Conservation (phyloP, 306 rosid genomes). For the Potentilla sterilis region DNA sequence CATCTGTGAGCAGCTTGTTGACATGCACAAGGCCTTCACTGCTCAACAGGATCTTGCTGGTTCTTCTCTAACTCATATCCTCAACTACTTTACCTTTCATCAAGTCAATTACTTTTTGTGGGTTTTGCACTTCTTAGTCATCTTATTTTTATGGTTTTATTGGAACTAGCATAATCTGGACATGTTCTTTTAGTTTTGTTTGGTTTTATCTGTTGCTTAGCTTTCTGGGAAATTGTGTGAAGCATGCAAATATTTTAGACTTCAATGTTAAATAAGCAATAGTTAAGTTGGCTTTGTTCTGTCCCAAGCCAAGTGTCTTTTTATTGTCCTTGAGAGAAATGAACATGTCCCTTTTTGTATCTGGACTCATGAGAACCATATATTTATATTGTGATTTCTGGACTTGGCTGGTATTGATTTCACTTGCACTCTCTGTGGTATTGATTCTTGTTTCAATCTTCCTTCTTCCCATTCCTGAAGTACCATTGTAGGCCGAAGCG, state of each 20-base stretch:
- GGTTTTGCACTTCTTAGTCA: not conserved
- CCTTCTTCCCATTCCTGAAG: not conserved
- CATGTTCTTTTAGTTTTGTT: not conserved
- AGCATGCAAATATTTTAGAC: not conserved
- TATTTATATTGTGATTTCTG: not conserved
- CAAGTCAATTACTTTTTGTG: not conserved
- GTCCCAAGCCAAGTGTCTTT: not conserved
- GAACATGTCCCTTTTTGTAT: not conserved
- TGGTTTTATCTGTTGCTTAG: not conserved
- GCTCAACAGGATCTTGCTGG: slow-evolving; percentile 65
- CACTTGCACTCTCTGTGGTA: not conserved
- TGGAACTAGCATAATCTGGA: not conserved
- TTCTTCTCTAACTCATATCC: slow-evolving; percentile 11
- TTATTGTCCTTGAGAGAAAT: not conserved
- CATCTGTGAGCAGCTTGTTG: slow-evolving; percentile 64
- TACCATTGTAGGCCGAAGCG: not conserved
- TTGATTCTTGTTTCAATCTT: not conserved
- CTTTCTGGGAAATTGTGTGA: not conserved
- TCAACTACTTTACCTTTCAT: not conserved
- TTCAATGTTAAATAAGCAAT: not conserved
- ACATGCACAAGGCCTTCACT: slow-evolving; percentile 62
- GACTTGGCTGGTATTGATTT: not conserved
- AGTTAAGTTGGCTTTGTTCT: not conserved
- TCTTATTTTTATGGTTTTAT: not conserved
- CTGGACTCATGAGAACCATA: not conserved